These are phyloP conservation scores for Sonneratia caseolaris DNA, from an alignment of 345 rosid genomes.

Conservation along the genomic window DNA sequence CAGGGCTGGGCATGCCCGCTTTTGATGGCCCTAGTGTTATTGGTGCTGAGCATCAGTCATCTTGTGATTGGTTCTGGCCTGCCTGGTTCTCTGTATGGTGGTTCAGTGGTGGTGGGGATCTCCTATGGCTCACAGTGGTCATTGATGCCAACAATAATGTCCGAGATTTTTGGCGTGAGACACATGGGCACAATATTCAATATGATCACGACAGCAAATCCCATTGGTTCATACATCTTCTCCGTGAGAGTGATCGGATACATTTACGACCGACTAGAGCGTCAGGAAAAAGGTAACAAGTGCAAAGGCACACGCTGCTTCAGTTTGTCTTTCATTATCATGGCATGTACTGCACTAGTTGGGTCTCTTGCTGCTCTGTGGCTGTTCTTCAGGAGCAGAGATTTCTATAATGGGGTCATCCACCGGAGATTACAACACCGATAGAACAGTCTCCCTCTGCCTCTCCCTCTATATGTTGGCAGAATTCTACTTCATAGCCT, in stretches of 20 bases:
- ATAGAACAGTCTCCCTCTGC: neutral
- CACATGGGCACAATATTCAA: slow-evolving; percentile 52
- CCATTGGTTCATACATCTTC: slow-evolving; percentile 47
- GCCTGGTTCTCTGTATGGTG: slow-evolving; percentile 31
- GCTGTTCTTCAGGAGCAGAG: slow-evolving; percentile 30
- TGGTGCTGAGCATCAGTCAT: slow-evolving; percentile 32
- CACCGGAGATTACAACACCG: slow-evolving; percentile 16
- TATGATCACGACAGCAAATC: slow-evolving; percentile 36
- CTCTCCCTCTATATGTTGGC: neutral
- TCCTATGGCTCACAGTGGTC: slow-evolving; percentile 56
- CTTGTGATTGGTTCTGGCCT: slow-evolving; percentile 37
- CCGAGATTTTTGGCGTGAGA: slow-evolving; percentile 36
- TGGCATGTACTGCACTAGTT: slow-evolving; percentile 29
- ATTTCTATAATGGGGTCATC: slow-evolving; percentile 24
- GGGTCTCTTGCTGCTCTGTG: slow-evolving; percentile 32
- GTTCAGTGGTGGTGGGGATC: slow-evolving; percentile 38
- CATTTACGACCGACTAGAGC: slow-evolving; percentile 35
- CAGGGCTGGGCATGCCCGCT: slow-evolving; percentile 41
- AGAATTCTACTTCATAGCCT: neutral
- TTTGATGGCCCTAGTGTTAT: slow-evolving; percentile 42
- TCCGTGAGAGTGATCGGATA: slow-evolving; percentile 39
- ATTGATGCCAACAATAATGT: slow-evolving; percentile 36
- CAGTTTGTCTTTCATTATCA: slow-evolving; percentile 33
- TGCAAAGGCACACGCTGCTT: slow-evolving; percentile 41
- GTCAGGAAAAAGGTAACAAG: slow-evolving; percentile 15